Evolutionary conservation across 2,329 filamentous ascomycete species (phyloP).

Genomic region (Mariannaea sp.): DNA sequence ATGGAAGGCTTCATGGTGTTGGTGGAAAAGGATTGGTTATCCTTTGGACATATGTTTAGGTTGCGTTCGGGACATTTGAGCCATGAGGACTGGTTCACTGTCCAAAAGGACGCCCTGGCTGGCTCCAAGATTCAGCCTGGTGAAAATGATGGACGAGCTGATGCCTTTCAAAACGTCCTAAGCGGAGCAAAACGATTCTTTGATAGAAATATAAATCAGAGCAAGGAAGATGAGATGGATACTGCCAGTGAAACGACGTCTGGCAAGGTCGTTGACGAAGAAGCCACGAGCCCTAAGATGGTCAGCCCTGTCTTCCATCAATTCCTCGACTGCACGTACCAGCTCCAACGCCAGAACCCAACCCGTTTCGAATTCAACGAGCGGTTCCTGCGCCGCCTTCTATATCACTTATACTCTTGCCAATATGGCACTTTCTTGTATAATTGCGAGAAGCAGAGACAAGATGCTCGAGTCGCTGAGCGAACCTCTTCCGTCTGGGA

Average conservation of each 20-base stretch:
- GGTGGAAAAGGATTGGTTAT: constrained; percentile 96
- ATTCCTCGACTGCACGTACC: constrained; percentile 92
- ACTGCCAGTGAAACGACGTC: constrained; percentile 48
- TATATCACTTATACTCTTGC: constrained; percentile 94
- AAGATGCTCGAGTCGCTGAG: constrained; percentile 69
- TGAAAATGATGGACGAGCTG: constrained; percentile 64
- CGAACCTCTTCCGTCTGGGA: constrained; percentile 91
- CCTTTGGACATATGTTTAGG: constrained; percentile 97
- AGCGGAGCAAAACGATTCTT: constrained; percentile 91
- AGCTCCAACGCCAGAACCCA: constrained; percentile 83
- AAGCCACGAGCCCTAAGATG: constrained; percentile 83
- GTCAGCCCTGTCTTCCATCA: constrained; percentile 97
- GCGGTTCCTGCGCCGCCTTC: constrained; percentile 81
- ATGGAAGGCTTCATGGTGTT: constrained; percentile 93
- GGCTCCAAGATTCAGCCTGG: constrained; percentile 66
- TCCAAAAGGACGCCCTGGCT: constrained; percentile 79
- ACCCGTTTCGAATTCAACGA: constrained; percentile 96
- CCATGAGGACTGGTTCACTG: constrained; percentile 91
- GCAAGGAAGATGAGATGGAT: constrained; percentile 67
- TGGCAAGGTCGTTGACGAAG: constrained; percentile 53
- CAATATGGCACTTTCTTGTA: constrained; percentile 97
- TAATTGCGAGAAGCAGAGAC: constrained; percentile 89
- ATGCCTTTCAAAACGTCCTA: constrained; percentile 84
- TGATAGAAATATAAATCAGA: constrained; percentile 74
- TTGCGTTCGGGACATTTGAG: constrained; percentile 86